phyloP scores from a whole-genome alignment of 1,284 basidiomycete genomes.

The Pascua sp. region DNA sequence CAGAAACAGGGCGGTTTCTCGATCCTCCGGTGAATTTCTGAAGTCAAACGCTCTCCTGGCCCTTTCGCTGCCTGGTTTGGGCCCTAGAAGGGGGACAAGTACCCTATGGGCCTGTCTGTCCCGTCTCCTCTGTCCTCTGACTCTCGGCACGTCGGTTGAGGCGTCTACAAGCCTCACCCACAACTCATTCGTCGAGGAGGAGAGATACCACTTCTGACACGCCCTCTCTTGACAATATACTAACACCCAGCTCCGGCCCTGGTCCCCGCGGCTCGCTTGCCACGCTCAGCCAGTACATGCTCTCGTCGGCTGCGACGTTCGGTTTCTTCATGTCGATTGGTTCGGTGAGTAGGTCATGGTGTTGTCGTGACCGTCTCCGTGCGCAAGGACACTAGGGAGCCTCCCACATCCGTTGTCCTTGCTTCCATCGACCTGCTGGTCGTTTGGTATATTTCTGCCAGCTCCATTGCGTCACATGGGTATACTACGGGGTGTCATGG shows the following conservation, averaged over 20 bases:
- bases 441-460: no score
- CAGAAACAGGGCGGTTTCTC: constrained; percentile 57
- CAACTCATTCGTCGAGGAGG: background rate
- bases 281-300: constrained; percentile 91
- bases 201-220: background rate
- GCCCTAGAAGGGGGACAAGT: no score
- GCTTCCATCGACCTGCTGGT: no score
- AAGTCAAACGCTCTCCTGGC: no score
- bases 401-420: background rate
- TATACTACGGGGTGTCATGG: no score
- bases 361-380: background rate
- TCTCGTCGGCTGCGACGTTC: constrained; percentile 53
- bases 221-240: background rate
- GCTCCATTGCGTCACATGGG: no score
- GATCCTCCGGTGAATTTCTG: constrained; percentile 66
- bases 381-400: no score
- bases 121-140: no score
- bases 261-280: constrained; percentile 80
- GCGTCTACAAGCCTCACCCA: background rate
- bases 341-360: constrained; percentile 34
- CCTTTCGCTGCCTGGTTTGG: no score
- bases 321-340: constrained; percentile 52
- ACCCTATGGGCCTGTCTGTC: no score
- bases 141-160: background rate
- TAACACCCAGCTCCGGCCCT: constrained; percentile 64